Evolutionary conservation across 148 eudicot species (phyloP), one percentile per base, ranked within the genome.

Genomic region (Camellia japonica): DNA sequence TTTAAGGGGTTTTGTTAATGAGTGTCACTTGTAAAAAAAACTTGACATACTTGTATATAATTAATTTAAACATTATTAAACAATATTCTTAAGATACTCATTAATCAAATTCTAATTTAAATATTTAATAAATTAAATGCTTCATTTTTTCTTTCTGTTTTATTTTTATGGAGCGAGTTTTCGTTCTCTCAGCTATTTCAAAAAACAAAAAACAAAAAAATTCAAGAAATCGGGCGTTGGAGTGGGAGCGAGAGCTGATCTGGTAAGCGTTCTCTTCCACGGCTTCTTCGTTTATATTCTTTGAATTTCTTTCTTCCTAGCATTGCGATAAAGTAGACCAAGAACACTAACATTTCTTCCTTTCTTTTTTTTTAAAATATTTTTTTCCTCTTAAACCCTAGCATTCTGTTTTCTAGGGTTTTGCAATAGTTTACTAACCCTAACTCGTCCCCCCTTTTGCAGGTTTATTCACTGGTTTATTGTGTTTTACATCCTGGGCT

Each of bases 301-400:
- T 71, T 49, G 56, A n/a, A 71, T 47, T 69, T 71, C 20, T 46
- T 67, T 38, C 14, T 43, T 11, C 6, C 14, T 68, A 4, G 10
- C 20, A 2, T 15, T 14, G 68, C 16, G 47, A 68, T 68, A 15
- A 30, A 60, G 64, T 4, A 60, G 19, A 1, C 47, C 5, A 13
- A 64, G 9, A 68, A 42, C 7, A n/a, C 7, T 15, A 18, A 14
- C 3, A 19, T 64, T 23, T 49, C 7, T 49, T 49, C 2, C 0
- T 64, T 3, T 30, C 38, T 30, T 30, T 30, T 30, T 1, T 30
- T 30, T 30, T 1, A 0, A 30, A 30, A 30, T 30, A 30, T 30
- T 64, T 23, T 64, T 11, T 20, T 12, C 68, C 9, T 60, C 56
- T 71, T n/a, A 71, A 71, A 71, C 74, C 74, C 74, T 71, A 46